A percentile compares a stretch with the other conserved stretches of the same genome.
phyloP scores from a whole-genome alignment of 1,284 basidiomycete genomes.

The Sanghuangporus weigelae region DNA sequence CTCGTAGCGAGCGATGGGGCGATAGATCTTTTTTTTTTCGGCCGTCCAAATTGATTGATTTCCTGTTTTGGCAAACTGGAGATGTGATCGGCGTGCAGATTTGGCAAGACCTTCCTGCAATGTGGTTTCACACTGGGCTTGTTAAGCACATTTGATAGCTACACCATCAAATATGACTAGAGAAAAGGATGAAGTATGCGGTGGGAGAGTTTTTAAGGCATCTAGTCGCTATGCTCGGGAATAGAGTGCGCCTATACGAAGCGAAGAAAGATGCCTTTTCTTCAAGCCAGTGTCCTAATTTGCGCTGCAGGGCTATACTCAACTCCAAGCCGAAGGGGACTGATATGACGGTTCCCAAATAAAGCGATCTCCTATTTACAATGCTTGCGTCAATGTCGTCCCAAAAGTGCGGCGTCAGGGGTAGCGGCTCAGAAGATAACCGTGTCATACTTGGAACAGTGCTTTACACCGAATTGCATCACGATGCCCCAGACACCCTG shows the following conservation, averaged over 20 bases:
- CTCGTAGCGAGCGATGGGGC: no score
- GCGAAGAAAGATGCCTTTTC: no score
- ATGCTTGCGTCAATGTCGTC: neutral
- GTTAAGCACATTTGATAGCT: neutral
- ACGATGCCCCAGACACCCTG: slow-evolving; percentile 10
- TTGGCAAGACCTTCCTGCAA: neutral
- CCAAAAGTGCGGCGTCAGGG: slow-evolving; percentile 2
- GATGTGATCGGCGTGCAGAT: neutral
- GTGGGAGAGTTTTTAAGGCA: no score
- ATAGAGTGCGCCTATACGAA: no score
- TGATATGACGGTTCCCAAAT: neutral
- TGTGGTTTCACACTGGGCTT: neutral
- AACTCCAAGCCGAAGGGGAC: neutral
- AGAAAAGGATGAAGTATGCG: neutral
- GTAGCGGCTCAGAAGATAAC: neutral
- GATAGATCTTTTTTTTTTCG: no score
- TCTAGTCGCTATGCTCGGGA: no score
- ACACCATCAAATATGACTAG: neutral
- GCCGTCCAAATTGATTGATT: neutral
- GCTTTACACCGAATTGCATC: neutral
- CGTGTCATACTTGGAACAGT: neutral
- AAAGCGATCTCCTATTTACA: neutral
- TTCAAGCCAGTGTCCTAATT: neutral
- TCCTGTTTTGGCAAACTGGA: neutral
- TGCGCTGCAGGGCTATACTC: neutral